These are phyloP conservation scores for Fusarium transvaalense DNA, from an alignment of 2,329 filamentous ascomycete genomes.

Conservation along the genomic window DNA sequence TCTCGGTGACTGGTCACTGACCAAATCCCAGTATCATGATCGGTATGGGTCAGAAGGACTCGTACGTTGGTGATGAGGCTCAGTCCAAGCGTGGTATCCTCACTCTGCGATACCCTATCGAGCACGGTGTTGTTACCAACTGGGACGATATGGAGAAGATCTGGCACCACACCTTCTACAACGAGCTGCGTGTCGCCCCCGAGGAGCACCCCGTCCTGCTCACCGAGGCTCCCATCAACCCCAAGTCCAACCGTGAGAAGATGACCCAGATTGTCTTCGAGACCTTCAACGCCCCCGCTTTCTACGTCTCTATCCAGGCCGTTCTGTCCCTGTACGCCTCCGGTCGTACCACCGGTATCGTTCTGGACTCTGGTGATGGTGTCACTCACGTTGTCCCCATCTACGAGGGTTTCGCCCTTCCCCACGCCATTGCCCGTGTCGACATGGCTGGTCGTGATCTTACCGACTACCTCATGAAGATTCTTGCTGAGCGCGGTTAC, in stretches of 20 bases:
- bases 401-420: slow-evolving; percentile 99
- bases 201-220: slow-evolving; percentile 99
- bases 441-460: slow-evolving; percentile 99
- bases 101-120: slow-evolving; percentile 98
- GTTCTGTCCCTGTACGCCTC: slow-evolving; percentile 99
- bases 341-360: slow-evolving; percentile 99
- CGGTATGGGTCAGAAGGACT: slow-evolving; percentile 99
- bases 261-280: slow-evolving; percentile 99
- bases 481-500: slow-evolving; percentile 98
- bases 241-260: slow-evolving; percentile 99
- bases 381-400: slow-evolving; percentile 99
- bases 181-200: slow-evolving; percentile 99
- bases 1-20: slow-evolving; percentile 34
- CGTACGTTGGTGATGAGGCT: slow-evolving; percentile 99
- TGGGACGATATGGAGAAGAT: slow-evolving; percentile 99
- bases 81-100: slow-evolving; percentile 99
- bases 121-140: slow-evolving; percentile 99
- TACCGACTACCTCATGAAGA: slow-evolving; percentile 99
- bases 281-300: slow-evolving; percentile 99
- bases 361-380: slow-evolving; percentile 99
- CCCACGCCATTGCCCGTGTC: slow-evolving; percentile 99
- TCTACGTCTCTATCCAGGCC: slow-evolving; percentile 99
- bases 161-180: slow-evolving; percentile 99
- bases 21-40: slow-evolving; percentile 90
- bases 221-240: slow-evolving; percentile 99